Conservation (phyloP, 1,284 basidiomycete species). For the Prillingera fragicola region DNA sequence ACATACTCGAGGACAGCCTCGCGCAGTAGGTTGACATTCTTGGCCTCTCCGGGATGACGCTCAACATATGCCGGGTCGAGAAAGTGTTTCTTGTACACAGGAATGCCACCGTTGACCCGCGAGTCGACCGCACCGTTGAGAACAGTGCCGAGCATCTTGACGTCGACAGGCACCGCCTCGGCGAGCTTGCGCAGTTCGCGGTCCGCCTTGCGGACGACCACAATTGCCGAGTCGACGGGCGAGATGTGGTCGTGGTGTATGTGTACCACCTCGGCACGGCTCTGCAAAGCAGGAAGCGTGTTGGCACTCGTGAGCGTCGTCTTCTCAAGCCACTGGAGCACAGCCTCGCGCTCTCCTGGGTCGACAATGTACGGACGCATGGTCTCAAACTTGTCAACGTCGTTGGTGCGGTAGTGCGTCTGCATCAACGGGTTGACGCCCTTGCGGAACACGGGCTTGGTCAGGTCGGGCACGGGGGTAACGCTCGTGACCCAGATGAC, state of each 20-base stretch:
- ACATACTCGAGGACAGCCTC: conserved; percentile 77
- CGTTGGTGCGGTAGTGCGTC: conserved; percentile 61
- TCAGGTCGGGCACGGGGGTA: conserved; percentile 74
- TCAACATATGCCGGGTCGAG: conserved; percentile 64
- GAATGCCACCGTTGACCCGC: conserved; percentile 68
- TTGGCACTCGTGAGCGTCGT: conserved; percentile 77
- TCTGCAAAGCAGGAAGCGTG: conserved; percentile 83
- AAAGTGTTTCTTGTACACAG: conserved; percentile 61
- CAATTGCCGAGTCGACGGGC: conserved; percentile 76
- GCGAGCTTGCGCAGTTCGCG: conserved; percentile 21
- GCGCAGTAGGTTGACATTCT: conserved; percentile 65
- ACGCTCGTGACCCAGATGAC: conserved; percentile 85
- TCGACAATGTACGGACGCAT: conserved; percentile 64
- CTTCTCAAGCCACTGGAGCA: conserved; percentile 81
- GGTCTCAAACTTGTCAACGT: conserved; percentile 73
- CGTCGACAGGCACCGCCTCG: conserved; percentile 43
- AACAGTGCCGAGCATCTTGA: conserved; percentile 79
- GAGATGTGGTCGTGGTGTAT: conserved; percentile 72
- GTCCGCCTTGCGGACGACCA: conserved; percentile 59
- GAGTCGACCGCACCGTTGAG: conserved; percentile 84
- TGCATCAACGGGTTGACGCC: conserved; percentile 75
- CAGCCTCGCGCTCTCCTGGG: conserved; percentile 50
- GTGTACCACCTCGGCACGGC: conserved; percentile 81
- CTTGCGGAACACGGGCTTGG: conserved; percentile 73
- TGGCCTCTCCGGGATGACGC: conserved; percentile 64